Conservation (phyloP, 345 rosid genomes). For the Turritis glabra region DNA sequence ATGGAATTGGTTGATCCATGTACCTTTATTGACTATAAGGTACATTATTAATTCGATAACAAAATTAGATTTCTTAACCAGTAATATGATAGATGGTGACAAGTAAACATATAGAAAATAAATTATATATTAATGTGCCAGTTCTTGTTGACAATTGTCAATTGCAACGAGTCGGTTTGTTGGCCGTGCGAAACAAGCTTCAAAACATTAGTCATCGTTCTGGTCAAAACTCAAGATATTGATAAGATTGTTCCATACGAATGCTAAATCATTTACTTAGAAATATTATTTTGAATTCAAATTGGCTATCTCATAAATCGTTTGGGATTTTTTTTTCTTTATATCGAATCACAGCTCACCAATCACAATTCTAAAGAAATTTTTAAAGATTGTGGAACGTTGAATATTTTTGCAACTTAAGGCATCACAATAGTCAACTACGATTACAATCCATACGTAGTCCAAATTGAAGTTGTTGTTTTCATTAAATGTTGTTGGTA, state of each 20-base stretch:
- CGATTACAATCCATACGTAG: background rate
- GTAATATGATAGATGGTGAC: background rate
- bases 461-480: background rate
- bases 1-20: background rate
- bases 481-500: background rate
- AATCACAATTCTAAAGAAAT: background rate
- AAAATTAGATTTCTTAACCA: conserved; percentile 7
- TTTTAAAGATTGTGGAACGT: background rate
- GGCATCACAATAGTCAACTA: background rate
- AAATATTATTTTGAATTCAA: background rate
- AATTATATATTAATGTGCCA: background rate
- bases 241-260: conserved; percentile 3
- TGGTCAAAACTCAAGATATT: background rate
- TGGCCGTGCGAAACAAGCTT: conserved; percentile 25
- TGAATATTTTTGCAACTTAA: background rate
- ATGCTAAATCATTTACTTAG: background rate
- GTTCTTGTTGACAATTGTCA: conserved; percentile 15
- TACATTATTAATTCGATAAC: background rate
- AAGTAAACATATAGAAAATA: background rate
- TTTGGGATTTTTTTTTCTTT: background rate
- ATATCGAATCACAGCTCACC: background rate
- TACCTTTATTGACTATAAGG: background rate
- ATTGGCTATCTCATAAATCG: background rate
- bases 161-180: background rate
- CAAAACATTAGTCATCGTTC: background rate